Evolutionary conservation across 192 early-diverging fungal genomes (phyloP), one percentile per base, ranked within the genome.

Genomic region (Chytriomyces confervae): DNA sequence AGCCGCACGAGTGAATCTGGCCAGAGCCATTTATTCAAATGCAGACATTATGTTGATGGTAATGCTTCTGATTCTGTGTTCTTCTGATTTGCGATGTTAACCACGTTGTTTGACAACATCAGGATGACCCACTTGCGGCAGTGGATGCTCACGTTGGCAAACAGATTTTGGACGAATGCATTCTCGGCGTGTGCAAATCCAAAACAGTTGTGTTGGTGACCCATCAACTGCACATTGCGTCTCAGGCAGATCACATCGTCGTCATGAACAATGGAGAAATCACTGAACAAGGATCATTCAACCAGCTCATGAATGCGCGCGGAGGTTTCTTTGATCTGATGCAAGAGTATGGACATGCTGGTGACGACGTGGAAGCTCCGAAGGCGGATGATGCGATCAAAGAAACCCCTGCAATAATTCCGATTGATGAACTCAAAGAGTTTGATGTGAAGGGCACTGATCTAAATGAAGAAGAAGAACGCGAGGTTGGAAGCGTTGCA

Each of bases 111-210:
- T 23, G 44, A 75, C 48, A 86, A 88, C 36, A 36, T 36, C 36
- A 36, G 45, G 93, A 90, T 75, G 96, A 96, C 77, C 92, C 93
- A 13, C 77, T 95, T 1, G 86, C 88, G 7, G 91, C 91, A 8
- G 91, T 92, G 0, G 91, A 92, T 66, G 82, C 87, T 7, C 87
- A 89, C 61, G 90, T 91, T 66, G 87, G 86, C 13, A 73, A 85
- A 5, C 87, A 90, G 72, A 91, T 92, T 50, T 82, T 92, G 46
- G 89, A 92, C 71, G 79, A 89, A 60, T 85, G 88, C 47, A 84
- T 92, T 65, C 81, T 83, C 11, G 57, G 66, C 49, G 66, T 80
- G 24, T 70, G 82, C 47, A 69, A 66, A 16, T 20, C 51, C 62
- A 93, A 91, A 81, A 92, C 91, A 9, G 81, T 93, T 1, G 68